Evolutionary conservation across 805 yeast genomes (phyloP).

Genomic region (Cyberlindnera samutprakarnensis): DNA sequence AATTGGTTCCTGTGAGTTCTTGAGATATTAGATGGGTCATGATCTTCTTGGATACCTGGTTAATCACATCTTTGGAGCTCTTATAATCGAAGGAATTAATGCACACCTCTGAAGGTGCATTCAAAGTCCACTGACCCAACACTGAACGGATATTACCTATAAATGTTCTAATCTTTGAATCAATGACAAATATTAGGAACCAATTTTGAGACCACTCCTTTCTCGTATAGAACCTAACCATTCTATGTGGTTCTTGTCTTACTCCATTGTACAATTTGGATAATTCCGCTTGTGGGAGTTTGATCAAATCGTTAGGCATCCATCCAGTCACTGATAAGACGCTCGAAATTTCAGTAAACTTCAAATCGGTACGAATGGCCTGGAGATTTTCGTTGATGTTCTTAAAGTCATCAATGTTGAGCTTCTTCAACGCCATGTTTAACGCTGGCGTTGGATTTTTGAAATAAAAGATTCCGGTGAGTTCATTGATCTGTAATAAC

Average conservation of each 20-base stretch:
- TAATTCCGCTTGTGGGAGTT: slow-evolving; percentile 41
- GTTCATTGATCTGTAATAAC: slow-evolving; percentile 21
- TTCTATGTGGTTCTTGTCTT: slow-evolving; percentile 5
- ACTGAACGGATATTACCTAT: slow-evolving; percentile 25
- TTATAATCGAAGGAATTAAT: slow-evolving; percentile 21
- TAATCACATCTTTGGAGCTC: slow-evolving; percentile 9
- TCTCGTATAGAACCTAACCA: slow-evolving; percentile 29
- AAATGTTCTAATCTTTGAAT: slow-evolving; percentile 23
- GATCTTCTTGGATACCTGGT: slow-evolving; percentile 13
- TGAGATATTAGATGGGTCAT: slow-evolving; percentile 11
- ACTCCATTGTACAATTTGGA: slow-evolving; percentile 16
- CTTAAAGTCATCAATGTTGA: slow-evolving; percentile 20
- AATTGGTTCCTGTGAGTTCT: slow-evolving; percentile 8
- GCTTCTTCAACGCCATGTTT: slow-evolving; percentile 16
- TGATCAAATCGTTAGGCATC: slow-evolving; percentile 51
- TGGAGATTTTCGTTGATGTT: slow-evolving; percentile 18
- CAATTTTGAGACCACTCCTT: slow-evolving; percentile 31
- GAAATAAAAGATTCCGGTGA: slow-evolving; percentile 34
- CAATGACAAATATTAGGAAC: slow-evolving; percentile 29
- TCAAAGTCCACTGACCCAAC: slow-evolving; percentile 10
- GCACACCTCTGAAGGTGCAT: slow-evolving; percentile 4
- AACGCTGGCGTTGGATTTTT: slow-evolving; percentile 34
- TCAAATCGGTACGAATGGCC: slow-evolving; percentile 12
- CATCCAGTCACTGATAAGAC: slow-evolving; percentile 62
- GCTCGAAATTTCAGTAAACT: slow-evolving; percentile 39